Evolutionary conservation across 768 basidiomycete genomes (phyloP).

Genomic region (Lactarius akahatsu): DNA sequence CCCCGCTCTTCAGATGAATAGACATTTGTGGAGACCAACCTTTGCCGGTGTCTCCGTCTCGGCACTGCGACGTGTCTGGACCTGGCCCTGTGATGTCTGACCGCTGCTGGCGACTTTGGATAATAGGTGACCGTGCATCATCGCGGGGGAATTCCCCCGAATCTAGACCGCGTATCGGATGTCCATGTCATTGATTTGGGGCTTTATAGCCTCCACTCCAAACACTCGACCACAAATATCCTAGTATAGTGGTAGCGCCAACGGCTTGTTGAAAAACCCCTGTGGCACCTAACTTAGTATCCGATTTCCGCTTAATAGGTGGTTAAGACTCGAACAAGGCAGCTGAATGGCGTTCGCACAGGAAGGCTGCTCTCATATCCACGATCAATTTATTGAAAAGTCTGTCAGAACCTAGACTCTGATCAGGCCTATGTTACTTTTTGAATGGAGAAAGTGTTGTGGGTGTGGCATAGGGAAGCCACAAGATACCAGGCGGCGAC

Average conservation of each 20-base stretch:
- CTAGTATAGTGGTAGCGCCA: not conserved
- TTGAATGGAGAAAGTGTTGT: no score
- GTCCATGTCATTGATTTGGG: not conserved
- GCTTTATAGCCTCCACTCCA: not conserved
- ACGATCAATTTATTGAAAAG: no score
- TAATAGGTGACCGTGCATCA: not conserved
- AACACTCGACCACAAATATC: not conserved
- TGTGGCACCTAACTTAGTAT: not conserved
- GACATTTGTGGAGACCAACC: not conserved
- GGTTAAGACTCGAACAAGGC: not conserved
- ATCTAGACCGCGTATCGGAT: not conserved
- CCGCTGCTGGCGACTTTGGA: not conserved
- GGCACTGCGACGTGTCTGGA: not conserved
- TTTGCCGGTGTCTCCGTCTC: not conserved
- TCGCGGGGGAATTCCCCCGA: not conserved
- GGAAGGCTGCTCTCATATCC: no score
- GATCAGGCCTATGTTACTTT: no score
- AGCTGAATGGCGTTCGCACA: not conserved
- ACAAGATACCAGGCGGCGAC: not conserved
- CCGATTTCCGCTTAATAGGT: not conserved
- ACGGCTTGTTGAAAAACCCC: not conserved
- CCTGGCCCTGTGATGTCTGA: no score
- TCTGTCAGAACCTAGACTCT: no score
- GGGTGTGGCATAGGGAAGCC: not conserved
- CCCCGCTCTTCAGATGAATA: not conserved